These are phyloP conservation scores for Lipomyces starkeyi DNA, from an alignment of 805 yeast species.

Conservation along the genomic window DNA sequence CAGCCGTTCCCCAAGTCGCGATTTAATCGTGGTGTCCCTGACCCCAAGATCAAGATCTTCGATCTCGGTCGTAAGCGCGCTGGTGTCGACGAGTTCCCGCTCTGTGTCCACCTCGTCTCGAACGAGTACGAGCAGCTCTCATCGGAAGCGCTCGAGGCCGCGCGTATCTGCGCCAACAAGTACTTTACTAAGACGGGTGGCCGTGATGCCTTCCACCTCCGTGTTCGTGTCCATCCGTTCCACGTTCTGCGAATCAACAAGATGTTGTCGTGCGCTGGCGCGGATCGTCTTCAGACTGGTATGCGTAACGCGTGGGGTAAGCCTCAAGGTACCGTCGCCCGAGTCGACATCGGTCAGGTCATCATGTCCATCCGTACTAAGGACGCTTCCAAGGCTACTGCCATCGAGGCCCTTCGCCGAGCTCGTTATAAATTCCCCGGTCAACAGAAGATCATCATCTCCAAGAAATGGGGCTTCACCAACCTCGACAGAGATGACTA, in stretches of 20 bases:
- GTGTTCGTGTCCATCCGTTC: conserved; percentile 99
- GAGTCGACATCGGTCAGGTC: conserved; percentile 98
- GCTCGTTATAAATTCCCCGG: conserved; percentile 99
- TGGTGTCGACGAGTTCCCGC: conserved; percentile 98
- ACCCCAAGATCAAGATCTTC: conserved; percentile 98
- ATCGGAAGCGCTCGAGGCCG: conserved; percentile 99
- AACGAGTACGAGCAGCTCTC: conserved; percentile 99
- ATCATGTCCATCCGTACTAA: conserved; percentile 97
- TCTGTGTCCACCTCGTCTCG: conserved; percentile 98
- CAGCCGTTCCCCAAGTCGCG: conserved; percentile 99
- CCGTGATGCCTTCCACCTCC: conserved; percentile 99
- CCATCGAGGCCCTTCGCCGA: conserved; percentile 99
- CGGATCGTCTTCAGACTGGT: conserved; percentile 99
- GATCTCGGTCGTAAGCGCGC: conserved; percentile 99
- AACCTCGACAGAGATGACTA: conserved; percentile 97
- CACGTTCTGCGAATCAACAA: conserved; percentile 99
- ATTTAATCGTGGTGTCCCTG: conserved; percentile 99
- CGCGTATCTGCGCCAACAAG: conserved; percentile 99
- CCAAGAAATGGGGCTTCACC: conserved; percentile 99
- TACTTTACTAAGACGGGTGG: conserved; percentile 97
- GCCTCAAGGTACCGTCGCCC: conserved; percentile 99
- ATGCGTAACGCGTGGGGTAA: conserved; percentile 99
- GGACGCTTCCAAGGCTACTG: conserved; percentile 97
- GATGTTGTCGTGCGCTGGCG: conserved; percentile 99
- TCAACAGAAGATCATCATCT: conserved; percentile 98